Evolutionary conservation across 306 rosid genomes (phyloP).

Genomic region (Trifolium dubium): DNA sequence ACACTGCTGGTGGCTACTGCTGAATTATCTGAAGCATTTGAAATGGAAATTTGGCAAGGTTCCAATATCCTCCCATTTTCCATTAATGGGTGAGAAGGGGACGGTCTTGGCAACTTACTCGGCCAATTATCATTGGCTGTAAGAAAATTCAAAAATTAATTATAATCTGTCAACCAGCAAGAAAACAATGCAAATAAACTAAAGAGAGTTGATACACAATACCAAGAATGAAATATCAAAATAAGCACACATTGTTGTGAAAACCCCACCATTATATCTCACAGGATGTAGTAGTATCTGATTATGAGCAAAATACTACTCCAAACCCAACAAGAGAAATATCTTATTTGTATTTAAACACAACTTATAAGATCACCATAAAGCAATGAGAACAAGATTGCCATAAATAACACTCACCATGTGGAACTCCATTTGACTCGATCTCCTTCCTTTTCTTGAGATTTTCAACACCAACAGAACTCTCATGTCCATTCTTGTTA

Average conservation of each 20-base stretch:
- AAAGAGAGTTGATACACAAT: conserved; percentile 33
- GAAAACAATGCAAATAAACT: conserved; percentile 41
- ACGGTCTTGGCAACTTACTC: conserved; percentile 62
- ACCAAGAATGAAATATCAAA: conserved; percentile 38
- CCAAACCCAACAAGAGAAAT: conserved; percentile 45
- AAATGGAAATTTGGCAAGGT: conserved; percentile 59
- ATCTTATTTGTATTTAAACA: conserved; percentile 45
- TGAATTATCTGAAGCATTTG: conserved; percentile 52
- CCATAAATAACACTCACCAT: conserved; percentile 72
- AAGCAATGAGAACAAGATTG: conserved; percentile 44
- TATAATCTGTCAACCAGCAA: conserved; percentile 48
- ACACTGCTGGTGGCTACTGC: conserved; percentile 46
- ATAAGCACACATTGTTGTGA: conserved; percentile 30
- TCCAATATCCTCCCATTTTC: conserved; percentile 79
- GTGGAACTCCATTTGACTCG: conserved; percentile 80
- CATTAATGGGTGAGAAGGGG: conserved; percentile 52
- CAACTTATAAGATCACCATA: conserved; percentile 39
- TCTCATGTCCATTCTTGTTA: conserved; percentile 51
- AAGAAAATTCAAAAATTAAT: conserved; percentile 51
- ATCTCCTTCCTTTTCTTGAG: conserved; percentile 79
- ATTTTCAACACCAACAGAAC: conserved; percentile 55
- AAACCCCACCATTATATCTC: conserved; percentile 43
- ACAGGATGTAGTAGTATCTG: conserved; percentile 32
- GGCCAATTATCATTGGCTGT: conserved; percentile 81
- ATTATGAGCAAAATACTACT: conserved; percentile 40